Conservation (phyloP, 208 protist species). For the Leishmania aethiopica region DNA sequence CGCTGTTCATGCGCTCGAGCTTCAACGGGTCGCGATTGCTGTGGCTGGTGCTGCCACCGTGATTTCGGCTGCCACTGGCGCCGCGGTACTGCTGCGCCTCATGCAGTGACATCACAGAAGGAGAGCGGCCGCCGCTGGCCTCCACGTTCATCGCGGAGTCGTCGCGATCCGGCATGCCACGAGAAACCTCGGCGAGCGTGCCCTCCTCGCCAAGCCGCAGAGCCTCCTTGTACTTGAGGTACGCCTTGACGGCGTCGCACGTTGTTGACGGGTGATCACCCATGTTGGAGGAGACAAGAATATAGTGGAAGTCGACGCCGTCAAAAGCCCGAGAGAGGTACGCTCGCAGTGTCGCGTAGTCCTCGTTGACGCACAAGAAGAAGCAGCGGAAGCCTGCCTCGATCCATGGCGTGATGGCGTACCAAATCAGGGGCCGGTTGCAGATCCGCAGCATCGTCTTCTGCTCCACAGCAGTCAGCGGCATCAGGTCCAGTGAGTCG, state of each 20-base stretch:
- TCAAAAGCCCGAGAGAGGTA: constrained; percentile 69
- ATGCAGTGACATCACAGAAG: background rate
- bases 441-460: constrained; percentile 75
- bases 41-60: background rate
- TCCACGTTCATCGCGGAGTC: constrained; percentile 6
- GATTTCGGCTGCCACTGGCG: background rate
- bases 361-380: constrained; percentile 81
- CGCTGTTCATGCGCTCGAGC: constrained; percentile 40
- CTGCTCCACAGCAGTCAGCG: constrained; percentile 60
- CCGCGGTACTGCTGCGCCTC: constrained; percentile 2
- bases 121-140: constrained; percentile 3
- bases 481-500: constrained; percentile 47
- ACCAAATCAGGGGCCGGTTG: constrained; percentile 89
- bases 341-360: constrained; percentile 57
- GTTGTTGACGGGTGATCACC: constrained; percentile 65
- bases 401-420: constrained; percentile 75
- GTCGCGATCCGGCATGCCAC: constrained; percentile 11
- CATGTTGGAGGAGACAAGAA: constrained; percentile 56
- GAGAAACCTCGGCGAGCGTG: background rate
- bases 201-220: constrained; percentile 48
- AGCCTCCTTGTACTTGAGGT: constrained; percentile 70
- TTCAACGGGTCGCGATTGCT: constrained; percentile 38
- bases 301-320: constrained; percentile 68
- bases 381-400: constrained; percentile 69
- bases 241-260: constrained; percentile 76